Evolutionary conservation across 169 alveolate species (phyloP).

Genomic region (Eimeria falciformis): DNA sequence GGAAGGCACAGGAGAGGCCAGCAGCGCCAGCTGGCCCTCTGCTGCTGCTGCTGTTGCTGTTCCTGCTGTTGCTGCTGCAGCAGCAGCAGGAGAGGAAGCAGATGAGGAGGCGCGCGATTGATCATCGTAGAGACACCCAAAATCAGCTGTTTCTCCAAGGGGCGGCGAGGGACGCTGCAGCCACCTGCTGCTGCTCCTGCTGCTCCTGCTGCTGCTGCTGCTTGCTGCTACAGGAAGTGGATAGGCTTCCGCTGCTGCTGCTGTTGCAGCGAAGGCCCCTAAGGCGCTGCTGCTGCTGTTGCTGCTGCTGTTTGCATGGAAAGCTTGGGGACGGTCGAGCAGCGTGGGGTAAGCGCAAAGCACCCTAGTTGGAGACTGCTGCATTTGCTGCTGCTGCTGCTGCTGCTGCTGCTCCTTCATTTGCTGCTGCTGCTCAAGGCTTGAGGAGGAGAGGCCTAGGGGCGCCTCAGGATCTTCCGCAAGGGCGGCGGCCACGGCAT

Average conservation of each 20-base stretch:
- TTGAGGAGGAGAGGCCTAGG: not conserved
- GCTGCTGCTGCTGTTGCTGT: conserved; percentile 31
- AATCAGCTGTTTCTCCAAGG: conserved; percentile 42
- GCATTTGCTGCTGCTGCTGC: conserved; percentile 47
- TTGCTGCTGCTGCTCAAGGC: conserved; percentile 45
- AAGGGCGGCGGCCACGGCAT: conserved; percentile 37
- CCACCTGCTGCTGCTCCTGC: conserved; percentile 64
- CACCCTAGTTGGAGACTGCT: conserved; percentile 28
- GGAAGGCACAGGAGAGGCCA: conserved; percentile 52
- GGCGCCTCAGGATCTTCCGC: conserved; percentile 13
- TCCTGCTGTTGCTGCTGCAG: conserved; percentile 55
- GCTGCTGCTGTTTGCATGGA: conserved; percentile 38
- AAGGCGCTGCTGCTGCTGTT: not conserved
- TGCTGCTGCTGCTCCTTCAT: not conserved
- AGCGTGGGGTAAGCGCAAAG: conserved; percentile 41
- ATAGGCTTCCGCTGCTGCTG: not conserved
- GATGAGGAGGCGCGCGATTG: conserved; percentile 30
- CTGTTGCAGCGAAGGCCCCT: conserved; percentile 15
- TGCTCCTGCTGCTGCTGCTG: conserved; percentile 38
- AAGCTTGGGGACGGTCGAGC: conserved; percentile 45
- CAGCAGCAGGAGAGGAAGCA: not conserved
- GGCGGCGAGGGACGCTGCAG: not conserved
- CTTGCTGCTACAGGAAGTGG: not conserved
- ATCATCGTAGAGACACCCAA: conserved; percentile 28
- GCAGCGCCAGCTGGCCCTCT: conserved; percentile 44